Evolutionary conservation across 1,139 yeast species (phyloP).

Genomic region (Scheffersomyces insectosa): DNA sequence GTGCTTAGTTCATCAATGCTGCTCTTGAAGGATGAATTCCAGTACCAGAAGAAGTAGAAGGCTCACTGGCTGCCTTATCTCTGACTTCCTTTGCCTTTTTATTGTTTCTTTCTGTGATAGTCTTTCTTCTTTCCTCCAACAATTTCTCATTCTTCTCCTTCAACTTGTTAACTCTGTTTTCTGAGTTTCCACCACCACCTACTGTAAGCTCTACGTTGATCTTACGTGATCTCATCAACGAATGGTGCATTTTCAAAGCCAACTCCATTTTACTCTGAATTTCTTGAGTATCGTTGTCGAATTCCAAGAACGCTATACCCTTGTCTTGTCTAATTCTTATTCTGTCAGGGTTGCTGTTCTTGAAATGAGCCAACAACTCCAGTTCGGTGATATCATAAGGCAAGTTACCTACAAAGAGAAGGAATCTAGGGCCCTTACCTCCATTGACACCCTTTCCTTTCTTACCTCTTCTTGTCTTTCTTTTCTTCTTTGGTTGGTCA

Average conservation of each 20-base stretch:
- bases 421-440: conserved; percentile 66
- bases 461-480: conserved; percentile 78
- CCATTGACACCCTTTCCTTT: conserved; percentile 57
- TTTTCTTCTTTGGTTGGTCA: conserved; percentile 55
- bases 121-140: conserved; percentile 59
- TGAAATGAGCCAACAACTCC: conserved; percentile 73
- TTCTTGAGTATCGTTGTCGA: conserved; percentile 59
- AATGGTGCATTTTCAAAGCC: conserved; percentile 81
- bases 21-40: conserved; percentile 65
- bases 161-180: conserved; percentile 66
- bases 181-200: conserved; percentile 96
- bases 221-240: conserved; percentile 63
- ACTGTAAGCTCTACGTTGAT: conserved; percentile 95
- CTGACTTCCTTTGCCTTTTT: conserved; percentile 19
- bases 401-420: conserved; percentile 88
- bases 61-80: conserved; percentile 20
- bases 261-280: conserved; percentile 79
- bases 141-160: conserved; percentile 76
- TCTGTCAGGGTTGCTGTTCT: conserved; percentile 68
- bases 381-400: conserved; percentile 70
- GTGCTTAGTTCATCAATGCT: conserved; percentile 31
- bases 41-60: conserved; percentile 22
- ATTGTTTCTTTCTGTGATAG: conserved; percentile 42
- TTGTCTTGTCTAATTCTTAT: conserved; percentile 78
- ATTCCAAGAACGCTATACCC: conserved; percentile 93